Percentiles rank a stretch among this genome's conserved stretches.
Evolutionary conservation across 345 rosid species (phyloP).

Genomic region (Camelina laxa): DNA sequence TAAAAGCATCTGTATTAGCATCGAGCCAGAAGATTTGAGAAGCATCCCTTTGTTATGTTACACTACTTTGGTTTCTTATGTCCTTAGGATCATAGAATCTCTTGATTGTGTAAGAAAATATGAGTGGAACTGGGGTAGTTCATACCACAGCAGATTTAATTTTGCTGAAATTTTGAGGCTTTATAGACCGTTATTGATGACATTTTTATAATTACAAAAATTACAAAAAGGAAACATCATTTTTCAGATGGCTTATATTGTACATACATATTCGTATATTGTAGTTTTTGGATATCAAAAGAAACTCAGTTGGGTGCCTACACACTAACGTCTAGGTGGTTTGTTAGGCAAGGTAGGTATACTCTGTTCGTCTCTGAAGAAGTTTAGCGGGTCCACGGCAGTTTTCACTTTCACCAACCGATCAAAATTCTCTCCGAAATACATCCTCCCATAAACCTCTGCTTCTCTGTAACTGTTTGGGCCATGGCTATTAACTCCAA

Average conservation of each 20-base stretch:
- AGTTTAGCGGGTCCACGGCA: conserved; percentile 55
- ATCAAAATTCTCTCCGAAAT: conserved; percentile 57
- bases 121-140: background rate
- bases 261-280: background rate
- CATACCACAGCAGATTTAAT: conserved; percentile 2
- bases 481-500: conserved; percentile 43
- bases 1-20: background rate
- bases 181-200: background rate
- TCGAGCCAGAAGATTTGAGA: conserved; percentile 14
- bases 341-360: conserved; percentile 49
- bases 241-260: background rate
- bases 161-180: conserved; percentile 17
- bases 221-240: background rate
- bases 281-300: background rate
- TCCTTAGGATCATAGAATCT: conserved; percentile 8
- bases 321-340: conserved; percentile 5
- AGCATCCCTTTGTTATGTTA: background rate
- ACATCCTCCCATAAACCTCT: conserved; percentile 58
- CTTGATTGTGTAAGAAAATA: conserved; percentile 10
- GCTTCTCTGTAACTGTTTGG: conserved; percentile 51
- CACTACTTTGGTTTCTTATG: conserved; percentile 9
- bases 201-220: conserved; percentile 14
- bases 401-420: conserved; percentile 60
- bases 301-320: background rate
- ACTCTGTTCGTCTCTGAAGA: conserved; percentile 63